Conservation (phyloP, 805 yeast species). For the Yamadazyma sp. region DNA sequence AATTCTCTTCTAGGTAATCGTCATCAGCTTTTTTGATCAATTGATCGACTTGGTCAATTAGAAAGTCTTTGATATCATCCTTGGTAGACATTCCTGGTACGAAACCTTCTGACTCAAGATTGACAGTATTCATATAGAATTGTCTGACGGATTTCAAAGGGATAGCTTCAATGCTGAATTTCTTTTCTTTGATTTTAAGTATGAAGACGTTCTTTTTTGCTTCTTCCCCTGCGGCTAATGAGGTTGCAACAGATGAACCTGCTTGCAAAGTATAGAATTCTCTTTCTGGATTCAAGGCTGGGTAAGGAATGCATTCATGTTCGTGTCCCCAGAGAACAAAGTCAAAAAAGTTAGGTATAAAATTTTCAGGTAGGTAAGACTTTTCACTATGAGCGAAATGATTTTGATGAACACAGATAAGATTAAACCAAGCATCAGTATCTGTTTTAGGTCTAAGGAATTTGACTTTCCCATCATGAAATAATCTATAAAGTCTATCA, state of each 20-base stretch:
- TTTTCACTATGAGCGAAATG: conserved; percentile 79
- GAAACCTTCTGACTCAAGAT: conserved; percentile 51
- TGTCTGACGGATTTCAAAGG: conserved; percentile 75
- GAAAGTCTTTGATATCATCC: conserved; percentile 55
- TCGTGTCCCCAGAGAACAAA: conserved; percentile 97
- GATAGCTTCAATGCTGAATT: conserved; percentile 57
- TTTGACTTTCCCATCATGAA: conserved; percentile 74
- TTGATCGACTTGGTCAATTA: conserved; percentile 61
- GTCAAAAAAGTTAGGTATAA: conserved; percentile 78
- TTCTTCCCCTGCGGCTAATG: conserved; percentile 82
- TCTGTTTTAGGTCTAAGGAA: conserved; percentile 66
- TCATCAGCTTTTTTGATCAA: conserved; percentile 59
- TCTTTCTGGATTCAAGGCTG: conserved; percentile 54
- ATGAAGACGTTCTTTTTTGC: conserved; percentile 72
- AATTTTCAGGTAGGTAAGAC: conserved; percentile 78
- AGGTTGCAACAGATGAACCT: conserved; percentile 92
- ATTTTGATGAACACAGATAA: conserved; percentile 90
- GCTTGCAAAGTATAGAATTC: conserved; percentile 84
- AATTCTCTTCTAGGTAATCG: conserved; percentile 41
- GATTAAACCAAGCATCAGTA: conserved; percentile 72
- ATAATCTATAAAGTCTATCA: conserved; percentile 79
- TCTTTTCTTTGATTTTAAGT: conserved; percentile 56
- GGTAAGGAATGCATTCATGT: conserved; percentile 83
- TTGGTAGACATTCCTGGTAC: conserved; percentile 60
- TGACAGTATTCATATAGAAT: conserved; percentile 67